Evolutionary conservation across 176 grass and related monocot species (phyloP).

Genomic region (Avena eriantha): DNA sequence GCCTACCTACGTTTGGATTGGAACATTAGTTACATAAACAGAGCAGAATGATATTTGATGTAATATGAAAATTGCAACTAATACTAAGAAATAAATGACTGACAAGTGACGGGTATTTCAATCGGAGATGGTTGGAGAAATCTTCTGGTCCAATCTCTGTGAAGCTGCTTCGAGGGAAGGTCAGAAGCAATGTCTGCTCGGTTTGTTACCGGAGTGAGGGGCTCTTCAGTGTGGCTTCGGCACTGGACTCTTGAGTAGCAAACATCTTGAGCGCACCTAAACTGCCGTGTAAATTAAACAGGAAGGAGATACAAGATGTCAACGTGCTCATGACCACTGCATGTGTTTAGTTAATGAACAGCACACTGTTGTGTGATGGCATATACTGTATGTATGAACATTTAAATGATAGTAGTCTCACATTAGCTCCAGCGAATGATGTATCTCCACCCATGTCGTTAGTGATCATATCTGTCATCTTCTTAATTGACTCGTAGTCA

Average conservation of each 20-base stretch:
- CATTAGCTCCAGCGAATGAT: conserved; percentile 16
- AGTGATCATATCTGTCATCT: neutral
- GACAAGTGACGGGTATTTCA: conserved; percentile 18
- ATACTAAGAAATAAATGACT: conserved; percentile 11
- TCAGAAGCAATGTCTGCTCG: neutral
- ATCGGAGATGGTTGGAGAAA: conserved; percentile 18
- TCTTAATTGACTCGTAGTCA: neutral
- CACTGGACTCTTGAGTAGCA: neutral
- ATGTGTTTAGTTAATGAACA: neutral
- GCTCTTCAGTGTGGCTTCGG: neutral
- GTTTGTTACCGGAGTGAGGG: neutral
- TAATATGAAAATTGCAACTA: neutral
- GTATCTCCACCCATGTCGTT: neutral
- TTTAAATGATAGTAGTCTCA: neutral
- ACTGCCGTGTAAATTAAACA: neutral
- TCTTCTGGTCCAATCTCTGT: neutral
- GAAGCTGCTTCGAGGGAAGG: conserved; percentile 10
- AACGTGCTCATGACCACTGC: neutral
- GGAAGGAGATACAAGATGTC: neutral
- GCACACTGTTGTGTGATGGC: neutral
- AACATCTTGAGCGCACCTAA: conserved; percentile 13
- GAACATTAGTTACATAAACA: neutral
- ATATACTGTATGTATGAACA: neutral
- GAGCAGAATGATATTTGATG: neutral
- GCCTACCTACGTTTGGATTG: neutral